Evolutionary conservation across 208 protist species (phyloP), one percentile per base, ranked within the genome.

Genomic region (Angomonas deanei): DNA sequence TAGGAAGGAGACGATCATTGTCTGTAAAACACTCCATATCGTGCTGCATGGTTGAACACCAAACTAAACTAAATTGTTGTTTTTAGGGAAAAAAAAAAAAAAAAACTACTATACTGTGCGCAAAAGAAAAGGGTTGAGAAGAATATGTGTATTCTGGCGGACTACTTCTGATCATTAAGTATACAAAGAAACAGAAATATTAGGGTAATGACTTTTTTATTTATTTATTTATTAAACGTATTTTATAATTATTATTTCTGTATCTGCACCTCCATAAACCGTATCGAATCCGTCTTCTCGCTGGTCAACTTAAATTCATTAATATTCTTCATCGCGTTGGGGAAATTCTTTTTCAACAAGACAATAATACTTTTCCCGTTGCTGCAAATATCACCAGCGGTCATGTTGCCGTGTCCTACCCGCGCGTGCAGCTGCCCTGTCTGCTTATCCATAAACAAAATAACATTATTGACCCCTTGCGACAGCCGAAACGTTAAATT

Each of bases 201-300:
- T n/a, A n/a, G n/a, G n/a, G n/a, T n/a, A n/a, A n/a, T n/a, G n/a
- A n/a, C n/a, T n/a, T n/a, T n/a, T n/a, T n/a, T n/a, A n/a, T n/a
- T n/a, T n/a, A n/a, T n/a, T n/a, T n/a, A n/a, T n/a, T n/a, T n/a
- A n/a, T n/a, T n/a, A n/a, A n/a, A n/a, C 11, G 23, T 8, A 3
- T 33, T 21, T 59, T 59, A 39, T 42, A 21, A 59, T 34, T 15
- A 17, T 24, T 32, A 27, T 58, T 33, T 30, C 39, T 33, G 23
- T 36, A 94, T 84, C 3, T 91, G 78, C 17, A 86, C 74, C 68
- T 92, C 82, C 88, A 94, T 92, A 66, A 94, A 94, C 39, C 88
- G 82, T 47, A 94, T 94, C 11, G 76, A 72, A 46, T 90, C 83
- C n/a, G 88, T 94, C n/a, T 61, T 58, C 48, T 76, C 76, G 1